Evolutionary conservation across 2,329 filamentous ascomycete genomes (phyloP), one percentile per base, ranked within the genome.

Genomic region (Colletotrichum abscissum): DNA sequence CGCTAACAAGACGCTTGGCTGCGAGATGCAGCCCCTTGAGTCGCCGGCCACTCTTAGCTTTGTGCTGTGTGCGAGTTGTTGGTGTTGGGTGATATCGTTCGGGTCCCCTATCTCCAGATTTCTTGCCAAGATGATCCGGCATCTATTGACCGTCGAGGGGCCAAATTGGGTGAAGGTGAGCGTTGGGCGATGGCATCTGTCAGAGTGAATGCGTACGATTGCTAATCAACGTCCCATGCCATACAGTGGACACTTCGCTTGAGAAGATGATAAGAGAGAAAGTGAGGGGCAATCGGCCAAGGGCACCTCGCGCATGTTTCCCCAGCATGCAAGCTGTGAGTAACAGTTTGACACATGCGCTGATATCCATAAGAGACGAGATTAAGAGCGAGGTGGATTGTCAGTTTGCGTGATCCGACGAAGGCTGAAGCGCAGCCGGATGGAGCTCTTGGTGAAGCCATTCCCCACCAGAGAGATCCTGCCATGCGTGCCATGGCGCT

Each of bases 241-340:
- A 69, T 55, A 46, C 24, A 26, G 59, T 42, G 42, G 35, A 33
- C 35, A 63, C 24, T 59, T 11, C 26, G 38, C 30, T 24, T 33
- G 14, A 19, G 38, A 2, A 38, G 38, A 35, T 19, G 54, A 55
- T 22, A 54, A 33, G 42, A 49, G 16, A 30, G 42, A 49, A 49
- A 28, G 12, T 38, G 30, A 63, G 65, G 49, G 65, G 65, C 5
- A 24, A 58, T 38, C 22, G 49, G 58, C 58, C 5, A 24, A 58
- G 35, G 42, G 38, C 5, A 12, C 22, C 8, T 72, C 42, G 54
- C 59, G 42, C 33, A 33, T 33, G 28, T 59, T 69, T 64, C 69
- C 65, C 69, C 58, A 42, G 58, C 33, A 59, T 63, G 58, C 65
- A 72, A 72, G 69, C 65, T 64, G 65, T 72, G 69, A 69, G 65